Conservation (phyloP, 441 rosid genomes). For the Pelargonium cotyledonis region DNA sequence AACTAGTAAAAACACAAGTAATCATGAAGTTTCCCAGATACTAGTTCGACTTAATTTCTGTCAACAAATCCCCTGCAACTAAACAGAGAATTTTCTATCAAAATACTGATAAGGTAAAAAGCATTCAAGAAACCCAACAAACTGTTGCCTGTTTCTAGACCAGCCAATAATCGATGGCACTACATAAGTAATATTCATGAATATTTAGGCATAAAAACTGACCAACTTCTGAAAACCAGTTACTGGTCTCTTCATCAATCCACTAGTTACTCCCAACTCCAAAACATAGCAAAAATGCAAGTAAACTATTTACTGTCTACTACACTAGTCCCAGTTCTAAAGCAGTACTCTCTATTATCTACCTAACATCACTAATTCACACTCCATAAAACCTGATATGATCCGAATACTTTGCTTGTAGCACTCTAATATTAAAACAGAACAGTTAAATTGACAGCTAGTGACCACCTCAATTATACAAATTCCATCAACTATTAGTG, state of each 20-base stretch:
- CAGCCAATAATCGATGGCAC: background rate
- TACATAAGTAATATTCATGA: background rate
- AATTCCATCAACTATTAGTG: no score
- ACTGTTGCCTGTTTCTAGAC: background rate
- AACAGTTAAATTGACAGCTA: no score
- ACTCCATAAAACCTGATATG: no score
- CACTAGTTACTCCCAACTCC: background rate
- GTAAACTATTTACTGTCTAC: no score
- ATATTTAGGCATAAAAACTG: background rate
- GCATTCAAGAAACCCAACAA: background rate
- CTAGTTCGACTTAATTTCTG: background rate
- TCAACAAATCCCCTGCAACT: background rate
- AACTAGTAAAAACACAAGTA: background rate
- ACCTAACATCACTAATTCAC: no score
- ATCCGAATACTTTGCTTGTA: no score
- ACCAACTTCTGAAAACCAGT: background rate
- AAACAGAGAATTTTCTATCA: background rate
- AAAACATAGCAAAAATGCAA: no score
- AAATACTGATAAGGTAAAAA: background rate
- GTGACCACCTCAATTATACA: no score
- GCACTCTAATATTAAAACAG: no score
- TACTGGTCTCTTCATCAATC: background rate
- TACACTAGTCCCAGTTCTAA: no score
- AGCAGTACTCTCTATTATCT: no score
- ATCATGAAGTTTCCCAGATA: background rate